These are phyloP conservation scores for Aspergillus novofumigatus DNA, from an alignment of 2,329 filamentous ascomycete species.

Conservation along the genomic window DNA sequence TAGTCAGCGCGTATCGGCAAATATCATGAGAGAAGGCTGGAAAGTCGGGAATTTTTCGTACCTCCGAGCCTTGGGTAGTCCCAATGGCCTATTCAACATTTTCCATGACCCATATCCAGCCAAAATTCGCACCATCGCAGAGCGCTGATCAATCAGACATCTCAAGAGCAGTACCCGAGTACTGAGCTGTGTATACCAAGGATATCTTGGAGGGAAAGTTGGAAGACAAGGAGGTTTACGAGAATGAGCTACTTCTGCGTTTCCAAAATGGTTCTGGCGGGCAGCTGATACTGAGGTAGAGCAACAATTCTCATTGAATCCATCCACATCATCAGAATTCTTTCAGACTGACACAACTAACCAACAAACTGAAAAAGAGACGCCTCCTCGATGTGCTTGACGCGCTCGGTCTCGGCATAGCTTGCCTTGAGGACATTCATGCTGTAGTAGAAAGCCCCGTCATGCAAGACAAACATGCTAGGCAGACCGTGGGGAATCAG, in stretches of 20 bases:
- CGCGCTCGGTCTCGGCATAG: neutral
- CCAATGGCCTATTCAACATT: conserved; percentile 21
- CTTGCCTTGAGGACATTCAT: neutral
- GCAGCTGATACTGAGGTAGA: too few relatives aligned
- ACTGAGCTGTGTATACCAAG: conserved; percentile 1
- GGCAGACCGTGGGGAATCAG: neutral
- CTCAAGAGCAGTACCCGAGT: neutral
- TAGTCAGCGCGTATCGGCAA: conserved; percentile 3
- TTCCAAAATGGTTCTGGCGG: too few relatives aligned
- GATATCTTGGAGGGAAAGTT: neutral
- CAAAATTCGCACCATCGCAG: neutral
- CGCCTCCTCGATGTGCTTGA: neutral
- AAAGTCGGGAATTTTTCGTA: conserved; percentile 25
- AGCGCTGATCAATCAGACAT: too few relatives aligned
- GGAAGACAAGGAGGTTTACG: neutral
- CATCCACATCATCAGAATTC: too few relatives aligned
- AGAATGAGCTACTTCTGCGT: too few relatives aligned
- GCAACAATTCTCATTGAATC: too few relatives aligned
- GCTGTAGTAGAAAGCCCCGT: neutral
- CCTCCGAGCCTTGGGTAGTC: conserved; percentile 22
- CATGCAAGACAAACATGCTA: neutral
- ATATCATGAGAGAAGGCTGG: conserved; percentile 22
- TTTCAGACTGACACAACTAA: neutral
- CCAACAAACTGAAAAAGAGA: neutral
- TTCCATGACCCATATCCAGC: conserved; percentile 23